phyloP scores from a whole-genome alignment of 139 green algal species.

The Deuterostichococcus epilithicus region DNA sequence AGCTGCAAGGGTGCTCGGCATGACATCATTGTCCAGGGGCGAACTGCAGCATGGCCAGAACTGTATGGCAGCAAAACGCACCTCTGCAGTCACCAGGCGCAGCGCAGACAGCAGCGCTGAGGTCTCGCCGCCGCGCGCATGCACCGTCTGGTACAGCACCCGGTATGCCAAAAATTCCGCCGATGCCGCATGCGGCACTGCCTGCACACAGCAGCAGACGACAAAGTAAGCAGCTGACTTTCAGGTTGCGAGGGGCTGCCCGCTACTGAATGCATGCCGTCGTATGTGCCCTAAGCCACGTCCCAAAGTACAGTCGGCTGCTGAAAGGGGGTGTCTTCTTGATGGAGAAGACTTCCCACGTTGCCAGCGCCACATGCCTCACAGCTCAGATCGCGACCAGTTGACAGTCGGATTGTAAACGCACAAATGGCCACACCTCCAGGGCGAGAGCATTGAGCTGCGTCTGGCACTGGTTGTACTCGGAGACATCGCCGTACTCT shows the following conservation, averaged over 20 bases:
- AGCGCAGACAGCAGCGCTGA: constrained; percentile 58
- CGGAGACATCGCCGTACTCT: constrained; percentile 80
- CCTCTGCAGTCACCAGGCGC: constrained; percentile 7
- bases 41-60: too few species aligned
- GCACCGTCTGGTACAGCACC: constrained; percentile 64
- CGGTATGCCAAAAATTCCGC: constrained; percentile 60
- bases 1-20: too few species aligned
- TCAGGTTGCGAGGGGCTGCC: too few species aligned
- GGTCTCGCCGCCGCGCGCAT: constrained; percentile 45
- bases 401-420: too few species aligned
- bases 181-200: constrained; percentile 21
- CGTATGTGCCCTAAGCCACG: too few species aligned
- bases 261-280: too few species aligned
- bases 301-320: too few species aligned
- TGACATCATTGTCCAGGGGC: too few species aligned
- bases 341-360: too few species aligned
- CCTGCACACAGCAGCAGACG: constrained; percentile 41
- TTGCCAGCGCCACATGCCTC: too few species aligned
- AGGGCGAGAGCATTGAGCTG: constrained; percentile 52
- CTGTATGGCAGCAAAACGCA: background rate
- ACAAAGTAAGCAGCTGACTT: background rate
- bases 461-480: constrained; percentile 91
- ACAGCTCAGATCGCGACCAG: too few species aligned
- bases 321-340: too few species aligned
- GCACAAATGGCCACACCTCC: background rate